Evolutionary conservation across 2,329 filamentous ascomycete species (phyloP).

Genomic region (Leptodontidium sp.): DNA sequence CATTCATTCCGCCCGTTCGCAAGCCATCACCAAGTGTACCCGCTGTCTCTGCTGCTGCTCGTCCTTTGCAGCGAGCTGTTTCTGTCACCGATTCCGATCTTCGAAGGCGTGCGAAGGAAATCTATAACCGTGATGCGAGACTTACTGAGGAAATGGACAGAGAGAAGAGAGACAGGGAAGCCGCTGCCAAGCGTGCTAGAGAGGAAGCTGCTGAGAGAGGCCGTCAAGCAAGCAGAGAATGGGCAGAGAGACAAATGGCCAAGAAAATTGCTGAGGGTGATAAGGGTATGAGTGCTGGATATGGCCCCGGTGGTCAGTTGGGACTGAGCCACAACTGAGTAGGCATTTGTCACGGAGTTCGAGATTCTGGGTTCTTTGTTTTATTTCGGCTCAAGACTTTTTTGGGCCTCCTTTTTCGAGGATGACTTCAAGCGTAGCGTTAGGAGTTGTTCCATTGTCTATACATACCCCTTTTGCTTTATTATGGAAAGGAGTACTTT

Average conservation of each 20-base stretch:
- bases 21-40: conserved; percentile 37
- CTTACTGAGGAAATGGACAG: conserved; percentile 57
- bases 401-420: conserved; percentile 4
- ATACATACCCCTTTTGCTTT: conserved; percentile 25
- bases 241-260: conserved; percentile 63
- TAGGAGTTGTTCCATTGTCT: conserved; percentile 26
- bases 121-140: conserved; percentile 61
- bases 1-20: conserved; percentile 30
- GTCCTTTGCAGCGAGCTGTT: conserved; percentile 53
- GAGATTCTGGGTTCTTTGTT: conserved; percentile 5
- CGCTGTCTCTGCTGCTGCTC: conserved; percentile 40
- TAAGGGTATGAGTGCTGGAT: conserved; percentile 39
- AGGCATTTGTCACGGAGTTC: not conserved
- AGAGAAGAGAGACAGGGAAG: conserved; percentile 63
- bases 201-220: conserved; percentile 69
- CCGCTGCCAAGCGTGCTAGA: conserved; percentile 61
- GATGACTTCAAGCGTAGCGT: conserved; percentile 27
- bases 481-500: conserved; percentile 10
- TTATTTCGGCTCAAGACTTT: conserved; percentile 2
- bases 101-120: conserved; percentile 60
- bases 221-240: conserved; percentile 65
- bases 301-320: conserved; percentile 41
- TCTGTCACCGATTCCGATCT: conserved; percentile 62
- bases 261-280: conserved; percentile 40
- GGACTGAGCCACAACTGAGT: conserved; percentile 32